Conservation (phyloP, 2,329 filamentous ascomycete genomes). For the Claviceps pusilla region DNA sequence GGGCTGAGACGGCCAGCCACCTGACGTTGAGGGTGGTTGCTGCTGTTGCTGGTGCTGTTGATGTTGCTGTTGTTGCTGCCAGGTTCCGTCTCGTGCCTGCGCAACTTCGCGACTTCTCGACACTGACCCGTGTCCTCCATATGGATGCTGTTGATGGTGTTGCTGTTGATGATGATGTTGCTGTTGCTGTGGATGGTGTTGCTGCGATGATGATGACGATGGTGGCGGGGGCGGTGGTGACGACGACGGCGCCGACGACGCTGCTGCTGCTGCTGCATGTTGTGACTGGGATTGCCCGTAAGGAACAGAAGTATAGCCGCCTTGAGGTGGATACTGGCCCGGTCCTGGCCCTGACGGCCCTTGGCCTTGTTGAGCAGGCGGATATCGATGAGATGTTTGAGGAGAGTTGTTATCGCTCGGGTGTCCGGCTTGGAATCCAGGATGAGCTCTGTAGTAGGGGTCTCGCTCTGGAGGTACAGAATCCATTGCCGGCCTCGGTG, state of each 20-base stretch:
- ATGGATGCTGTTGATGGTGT: conserved; percentile 13
- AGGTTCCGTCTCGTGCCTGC: conserved; percentile 22
- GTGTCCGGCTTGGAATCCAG: conserved; percentile 20
- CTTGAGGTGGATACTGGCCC: conserved; percentile 27
- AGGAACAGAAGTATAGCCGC: conserved; percentile 25
- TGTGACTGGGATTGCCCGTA: conserved; percentile 24
- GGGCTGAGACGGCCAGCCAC: conserved; percentile 17
- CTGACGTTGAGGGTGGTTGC: conserved; percentile 5
- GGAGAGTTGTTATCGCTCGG: conserved; percentile 28
- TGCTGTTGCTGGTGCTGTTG: conserved; percentile 7
- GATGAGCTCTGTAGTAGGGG: conserved; percentile 28
- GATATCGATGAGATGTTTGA: conserved; percentile 32
- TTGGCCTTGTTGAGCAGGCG: conserved; percentile 24
- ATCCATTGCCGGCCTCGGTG: conserved; percentile 29
- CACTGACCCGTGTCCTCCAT: conserved; percentile 28
- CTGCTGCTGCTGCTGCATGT: conserved; percentile 22
- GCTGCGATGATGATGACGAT: conserved; percentile 11
- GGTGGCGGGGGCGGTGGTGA: conserved; percentile 31
- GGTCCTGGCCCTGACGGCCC: conserved; percentile 4
- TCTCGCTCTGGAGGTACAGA: conserved; percentile 27
- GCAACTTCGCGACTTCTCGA: conserved; percentile 28
- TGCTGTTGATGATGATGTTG: neutral
- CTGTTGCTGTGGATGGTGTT: conserved; percentile 20
- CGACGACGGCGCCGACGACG: conserved; percentile 28
- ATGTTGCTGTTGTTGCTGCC: conserved; percentile 13